Evolutionary conservation across 2,329 filamentous ascomycete genomes (phyloP), one percentile per base, ranked within the genome.

Genomic region (Alternaria hordeiaustralica): DNA sequence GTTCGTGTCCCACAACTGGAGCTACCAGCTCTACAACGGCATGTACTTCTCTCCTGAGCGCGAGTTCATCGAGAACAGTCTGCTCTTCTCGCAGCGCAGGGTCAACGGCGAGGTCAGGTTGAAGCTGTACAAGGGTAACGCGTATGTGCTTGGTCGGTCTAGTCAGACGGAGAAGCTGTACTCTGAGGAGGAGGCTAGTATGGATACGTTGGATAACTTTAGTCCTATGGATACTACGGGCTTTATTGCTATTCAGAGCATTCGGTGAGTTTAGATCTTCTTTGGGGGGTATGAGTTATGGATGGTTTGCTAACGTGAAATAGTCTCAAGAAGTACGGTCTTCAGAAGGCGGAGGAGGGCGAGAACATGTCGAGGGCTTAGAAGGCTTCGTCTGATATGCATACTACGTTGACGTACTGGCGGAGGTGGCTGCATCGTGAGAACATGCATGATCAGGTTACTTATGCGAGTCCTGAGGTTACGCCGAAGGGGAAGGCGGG

Each of bases 141-240:
- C 89, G 77, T 83, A 79, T 79, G 83, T 91, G 61, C 76, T 90
- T 44, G 87, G 88, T 62, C 83, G 88, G 61, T 86, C 83, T 75
- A 85, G 82, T 28, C 84, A 89, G 76, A 91, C 89, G 9, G 88
- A 90, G 84, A 91, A 91, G 84, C 83, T 92, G 64, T 92, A 92
- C 78, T 85, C 87, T 72, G 87, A 86, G 81, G 84, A 84, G 72
- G 89, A 91, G 83, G 86, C 85, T 66, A 86, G 83, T 69, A 92
- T 92, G 89, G 91, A 93, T 77, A 88, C 88, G 69, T 86, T 92
- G 69, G 89, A 87, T 70, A 87, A 89, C 80, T 92, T 92, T 77
- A 84, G 84, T 70, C 89, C 90, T 18, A 82, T 83, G 64, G 89
- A 91, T 74, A 90, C 89, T 45, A 89, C 87, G 44, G 88, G 88